These are phyloP conservation scores for Prunus mongolica DNA, from an alignment of 306 rosid genomes.

Conservation along the genomic window DNA sequence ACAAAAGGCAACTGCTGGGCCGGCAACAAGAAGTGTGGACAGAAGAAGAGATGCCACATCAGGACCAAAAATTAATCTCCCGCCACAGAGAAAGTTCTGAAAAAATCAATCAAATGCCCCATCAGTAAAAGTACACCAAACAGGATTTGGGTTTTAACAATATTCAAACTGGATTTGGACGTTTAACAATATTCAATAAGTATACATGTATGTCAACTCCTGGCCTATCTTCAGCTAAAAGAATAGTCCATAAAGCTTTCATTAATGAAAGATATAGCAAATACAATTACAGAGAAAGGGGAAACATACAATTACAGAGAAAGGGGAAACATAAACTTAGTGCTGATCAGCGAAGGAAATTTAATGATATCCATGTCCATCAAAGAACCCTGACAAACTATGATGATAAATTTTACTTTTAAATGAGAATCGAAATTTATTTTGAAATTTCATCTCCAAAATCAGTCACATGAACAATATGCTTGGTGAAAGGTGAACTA, in stretches of 20 bases:
- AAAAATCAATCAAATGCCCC: slow-evolving; percentile 24
- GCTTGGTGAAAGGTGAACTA: too few relatives aligned
- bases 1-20: slow-evolving; percentile 74
- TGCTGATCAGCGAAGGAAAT: too few relatives aligned
- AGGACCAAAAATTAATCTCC: slow-evolving; percentile 93
- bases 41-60: slow-evolving; percentile 75
- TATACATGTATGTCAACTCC: background rate
- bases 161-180: background rate
- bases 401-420: too few relatives aligned
- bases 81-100: slow-evolving; percentile 83
- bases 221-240: background rate
- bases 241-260: background rate
- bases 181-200: background rate
- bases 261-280: background rate
- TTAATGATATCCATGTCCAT: too few relatives aligned
- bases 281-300: too few relatives aligned
- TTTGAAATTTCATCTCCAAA: too few relatives aligned
- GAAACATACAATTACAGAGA: too few relatives aligned
- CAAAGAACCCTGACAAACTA: too few relatives aligned
- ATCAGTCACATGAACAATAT: too few relatives aligned
- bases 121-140: slow-evolving; percentile 24
- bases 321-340: too few relatives aligned
- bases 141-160: background rate
- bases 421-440: too few relatives aligned
- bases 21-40: slow-evolving; percentile 58